Conservation (phyloP, 805 yeast species). For the Barnettozyma populi region DNA sequence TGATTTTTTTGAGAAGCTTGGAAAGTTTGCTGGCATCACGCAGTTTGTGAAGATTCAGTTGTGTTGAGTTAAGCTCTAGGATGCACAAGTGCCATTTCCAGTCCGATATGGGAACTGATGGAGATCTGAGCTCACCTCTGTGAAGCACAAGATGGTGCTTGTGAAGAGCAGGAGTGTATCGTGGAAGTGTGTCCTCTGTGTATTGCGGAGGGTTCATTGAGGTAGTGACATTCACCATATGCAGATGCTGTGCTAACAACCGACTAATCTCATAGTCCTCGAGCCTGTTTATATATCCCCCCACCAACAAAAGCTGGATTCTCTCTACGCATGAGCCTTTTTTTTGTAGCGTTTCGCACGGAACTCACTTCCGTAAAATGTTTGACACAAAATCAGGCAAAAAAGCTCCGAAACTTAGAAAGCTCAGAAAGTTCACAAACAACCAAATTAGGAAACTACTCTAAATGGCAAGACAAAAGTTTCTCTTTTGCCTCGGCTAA, state of each 20-base stretch:
- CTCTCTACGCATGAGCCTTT: neutral
- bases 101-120: conserved; percentile 7
- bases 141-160: conserved; percentile 4
- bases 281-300: no score
- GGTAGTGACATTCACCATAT: neutral
- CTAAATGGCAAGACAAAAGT: neutral
- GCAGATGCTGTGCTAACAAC: neutral
- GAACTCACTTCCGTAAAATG: neutral
- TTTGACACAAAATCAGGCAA: neutral
- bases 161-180: conserved; percentile 5
- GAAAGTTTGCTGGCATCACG: neutral
- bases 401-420: no score
- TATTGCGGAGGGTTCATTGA: neutral
- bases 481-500: neutral
- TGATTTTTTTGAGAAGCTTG: conserved; percentile 1
- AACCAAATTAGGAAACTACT: neutral
- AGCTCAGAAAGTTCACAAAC: no score
- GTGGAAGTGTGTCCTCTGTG: conserved; percentile 1
- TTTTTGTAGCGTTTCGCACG: neutral
- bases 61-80: conserved; percentile 13
- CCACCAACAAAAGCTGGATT: no score
- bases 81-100: conserved; percentile 12
- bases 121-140: conserved; percentile 11
- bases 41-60: conserved; percentile 10
- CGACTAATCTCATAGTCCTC: no score